Evolutionary conservation across 2,329 filamentous ascomycete genomes (phyloP).

Genomic region (Rasamsonia emersonii): DNA sequence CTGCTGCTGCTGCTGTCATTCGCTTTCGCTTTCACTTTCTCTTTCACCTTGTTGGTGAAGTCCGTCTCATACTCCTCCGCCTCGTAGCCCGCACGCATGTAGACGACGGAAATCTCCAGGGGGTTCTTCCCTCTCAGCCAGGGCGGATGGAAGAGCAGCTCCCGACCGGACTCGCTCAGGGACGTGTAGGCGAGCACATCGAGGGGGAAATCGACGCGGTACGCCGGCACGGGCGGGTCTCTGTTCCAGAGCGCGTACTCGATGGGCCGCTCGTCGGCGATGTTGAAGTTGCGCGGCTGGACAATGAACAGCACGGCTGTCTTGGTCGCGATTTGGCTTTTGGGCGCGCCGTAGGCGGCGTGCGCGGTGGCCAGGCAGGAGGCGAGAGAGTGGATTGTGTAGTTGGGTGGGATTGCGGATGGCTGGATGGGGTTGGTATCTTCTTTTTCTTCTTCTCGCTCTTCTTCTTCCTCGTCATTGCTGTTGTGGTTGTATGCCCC

Average conservation of each 20-base stretch:
- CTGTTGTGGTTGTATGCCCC: constrained; percentile 16
- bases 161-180: constrained; percentile 19
- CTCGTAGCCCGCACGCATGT: constrained; percentile 38
- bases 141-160: constrained; percentile 30
- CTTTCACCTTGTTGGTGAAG: no score
- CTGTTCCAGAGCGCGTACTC: constrained; percentile 34
- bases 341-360: constrained; percentile 19
- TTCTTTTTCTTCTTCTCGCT: not conserved
- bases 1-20: no score
- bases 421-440: constrained; percentile 3
- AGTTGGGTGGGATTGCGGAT: constrained; percentile 21
- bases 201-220: constrained; percentile 28
- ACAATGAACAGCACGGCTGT: constrained; percentile 37
- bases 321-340: constrained; percentile 6
- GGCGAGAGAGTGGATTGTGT: constrained; percentile 23
- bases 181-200: constrained; percentile 22
- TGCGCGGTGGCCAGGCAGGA: constrained; percentile 26
- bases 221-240: constrained; percentile 23
- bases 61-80: constrained; percentile 27
- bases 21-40: no score
- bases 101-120: constrained; percentile 35
- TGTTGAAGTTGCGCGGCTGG: constrained; percentile 38
- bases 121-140: constrained; percentile 8
- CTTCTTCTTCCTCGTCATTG: no score
- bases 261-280: constrained; percentile 38